Evolutionary conservation across 108 stramenopile species (phyloP), one percentile per base, ranked within the genome.

Genomic region (Skeletonema tropicum): DNA sequence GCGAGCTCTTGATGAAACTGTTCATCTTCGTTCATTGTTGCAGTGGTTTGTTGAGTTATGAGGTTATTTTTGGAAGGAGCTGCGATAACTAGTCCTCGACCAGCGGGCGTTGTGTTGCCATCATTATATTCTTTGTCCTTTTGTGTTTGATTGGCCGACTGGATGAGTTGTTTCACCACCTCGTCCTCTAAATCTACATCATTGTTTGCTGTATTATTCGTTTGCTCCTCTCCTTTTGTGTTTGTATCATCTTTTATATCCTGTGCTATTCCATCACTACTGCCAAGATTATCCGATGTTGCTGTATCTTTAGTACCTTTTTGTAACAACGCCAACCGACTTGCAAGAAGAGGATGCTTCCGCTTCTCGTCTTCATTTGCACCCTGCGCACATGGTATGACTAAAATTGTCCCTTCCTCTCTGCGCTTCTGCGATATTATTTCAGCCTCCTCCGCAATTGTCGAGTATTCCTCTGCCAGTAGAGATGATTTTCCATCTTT

Each of bases 371-470:
- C 76, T 30, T 32, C 64, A 65, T 71, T 42, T 55, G 32, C 55
- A 32, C 59, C 57, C 29, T 74, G 73, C 17, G 25, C 21, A 59
- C 82, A 83, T 10, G 82, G 82, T 58, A 83, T 83, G 7, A 83
- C 77, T 60, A 83, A 55, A 36, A 82, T 57, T 6, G 68, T 66
- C 6, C 74, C 80, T 57, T 82, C 74, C 39, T 82, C 74, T 25
- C 55, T 60, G 9, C 80, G 80, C 35, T 66, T 60, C 60, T 75
- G 68, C 0, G 80, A 82, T 9, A 82, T 57, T 9, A 70, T 63
- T 35, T 75, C 70, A 15, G 80, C 80, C 11, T 82, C 73, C 26
- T 70, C 74, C 41, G 80, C 80, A 26, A 82, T 75, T 17, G 80
- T 82, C 36, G 65, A 49, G 64, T 82, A 82, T 49, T 82, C 80